Conservation (phyloP, 1,139 yeast species). For the Maudiozyma humilis region DNA sequence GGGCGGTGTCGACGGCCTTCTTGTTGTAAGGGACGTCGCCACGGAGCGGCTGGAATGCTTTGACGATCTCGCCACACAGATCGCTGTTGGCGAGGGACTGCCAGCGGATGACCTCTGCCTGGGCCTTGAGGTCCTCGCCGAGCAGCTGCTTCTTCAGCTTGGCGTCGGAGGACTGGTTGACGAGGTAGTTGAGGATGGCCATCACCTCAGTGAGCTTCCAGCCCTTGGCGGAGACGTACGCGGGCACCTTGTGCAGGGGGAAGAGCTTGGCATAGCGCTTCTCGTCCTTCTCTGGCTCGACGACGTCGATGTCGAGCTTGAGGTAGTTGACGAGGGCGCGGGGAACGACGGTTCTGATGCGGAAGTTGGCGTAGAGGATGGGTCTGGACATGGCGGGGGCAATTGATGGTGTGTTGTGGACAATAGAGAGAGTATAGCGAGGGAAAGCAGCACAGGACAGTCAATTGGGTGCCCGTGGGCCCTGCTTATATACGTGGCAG, state of each 20-base stretch:
- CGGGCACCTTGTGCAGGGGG: slow-evolving; percentile 72
- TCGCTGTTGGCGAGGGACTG: slow-evolving; percentile 75
- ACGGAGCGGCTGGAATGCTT: slow-evolving; percentile 36
- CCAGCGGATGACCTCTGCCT: slow-evolving; percentile 73
- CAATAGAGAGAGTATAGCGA: no score
- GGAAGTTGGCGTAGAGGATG: slow-evolving; percentile 48
- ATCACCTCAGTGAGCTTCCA: slow-evolving; percentile 68
- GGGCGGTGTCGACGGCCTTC: slow-evolving; percentile 57
- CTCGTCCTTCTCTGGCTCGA: slow-evolving; percentile 38
- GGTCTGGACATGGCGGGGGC: slow-evolving; percentile 54
- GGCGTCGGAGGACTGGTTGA: slow-evolving; percentile 25
- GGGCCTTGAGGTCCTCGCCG: slow-evolving; percentile 55
- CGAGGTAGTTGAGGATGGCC: slow-evolving; percentile 51
- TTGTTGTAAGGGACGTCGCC: slow-evolving; percentile 69
- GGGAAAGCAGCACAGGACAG: no score
- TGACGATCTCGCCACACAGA: slow-evolving; percentile 40
- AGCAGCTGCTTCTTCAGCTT: slow-evolving; percentile 34
- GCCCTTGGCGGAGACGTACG: slow-evolving; percentile 74
- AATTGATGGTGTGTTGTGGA: neutral
- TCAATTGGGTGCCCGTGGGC: no score
- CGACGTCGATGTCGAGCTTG: slow-evolving; percentile 60
- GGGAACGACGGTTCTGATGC: slow-evolving; percentile 46
- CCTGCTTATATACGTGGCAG: no score
- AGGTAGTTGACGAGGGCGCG: slow-evolving; percentile 60
- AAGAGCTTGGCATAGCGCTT: slow-evolving; percentile 44